Percentiles rank a stretch among this genome's conserved stretches.
phyloP scores from a whole-genome alignment of 2,329 filamentous ascomycete species.

The Penicillium fuscoglaucum region DNA sequence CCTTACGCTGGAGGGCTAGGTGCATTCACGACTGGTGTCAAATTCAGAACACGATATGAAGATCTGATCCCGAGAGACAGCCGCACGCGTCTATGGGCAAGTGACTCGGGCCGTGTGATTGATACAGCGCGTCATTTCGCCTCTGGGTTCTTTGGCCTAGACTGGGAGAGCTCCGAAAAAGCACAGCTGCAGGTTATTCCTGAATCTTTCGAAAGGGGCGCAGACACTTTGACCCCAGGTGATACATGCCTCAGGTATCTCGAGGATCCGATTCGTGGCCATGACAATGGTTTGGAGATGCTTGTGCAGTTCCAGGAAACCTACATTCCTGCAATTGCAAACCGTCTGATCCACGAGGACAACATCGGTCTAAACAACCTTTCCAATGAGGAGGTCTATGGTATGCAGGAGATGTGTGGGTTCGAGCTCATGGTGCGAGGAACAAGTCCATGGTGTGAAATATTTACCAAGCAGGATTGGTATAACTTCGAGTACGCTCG shows the following conservation, averaged over 20 bases:
- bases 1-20: slow-evolving; percentile 57
- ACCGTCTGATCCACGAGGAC: slow-evolving; percentile 39
- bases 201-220: slow-evolving; percentile 52
- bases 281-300: slow-evolving; percentile 52
- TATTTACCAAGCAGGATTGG: slow-evolving; percentile 58
- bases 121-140: slow-evolving; percentile 59
- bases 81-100: slow-evolving; percentile 55
- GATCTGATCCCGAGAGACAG: slow-evolving; percentile 44
- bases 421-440: slow-evolving; percentile 59
- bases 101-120: slow-evolving; percentile 55
- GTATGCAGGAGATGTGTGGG: slow-evolving; percentile 63
- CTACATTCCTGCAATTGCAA: slow-evolving; percentile 51
- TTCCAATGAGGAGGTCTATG: slow-evolving; percentile 52
- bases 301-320: slow-evolving; percentile 49
- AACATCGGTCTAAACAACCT: slow-evolving; percentile 44
- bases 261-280: slow-evolving; percentile 45
- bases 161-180: slow-evolving; percentile 41
- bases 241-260: slow-evolving; percentile 45
- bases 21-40: slow-evolving; percentile 56
- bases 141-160: slow-evolving; percentile 55
- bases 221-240: slow-evolving; percentile 59
- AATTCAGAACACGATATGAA: slow-evolving; percentile 55
- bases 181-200: slow-evolving; percentile 55
- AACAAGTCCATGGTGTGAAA: slow-evolving; percentile 56
- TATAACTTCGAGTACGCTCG: slow-evolving; percentile 59